These are phyloP conservation scores for Fusarium veterinarium DNA, from an alignment of 2,329 filamentous ascomycete species.

Conservation along the genomic window DNA sequence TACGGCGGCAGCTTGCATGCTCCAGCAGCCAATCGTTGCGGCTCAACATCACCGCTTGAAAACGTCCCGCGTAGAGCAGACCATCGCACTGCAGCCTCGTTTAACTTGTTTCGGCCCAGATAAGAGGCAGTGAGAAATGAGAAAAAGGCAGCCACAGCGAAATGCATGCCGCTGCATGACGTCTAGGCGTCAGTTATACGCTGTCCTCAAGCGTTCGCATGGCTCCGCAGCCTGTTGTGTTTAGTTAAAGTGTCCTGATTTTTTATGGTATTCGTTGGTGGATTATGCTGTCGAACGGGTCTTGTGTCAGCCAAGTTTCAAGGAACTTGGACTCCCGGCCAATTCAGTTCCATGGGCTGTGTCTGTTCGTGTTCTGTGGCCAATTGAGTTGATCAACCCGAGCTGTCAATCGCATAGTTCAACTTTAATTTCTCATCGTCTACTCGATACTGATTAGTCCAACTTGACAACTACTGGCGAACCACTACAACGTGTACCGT, in stretches of 20 bases:
- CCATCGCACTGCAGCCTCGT: conserved; percentile 38
- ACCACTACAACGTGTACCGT: conserved; percentile 21
- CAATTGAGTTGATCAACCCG: conserved; percentile 16
- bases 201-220: conserved; percentile 16
- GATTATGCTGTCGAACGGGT: background rate
- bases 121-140: conserved; percentile 11
- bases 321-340: conserved; percentile 8
- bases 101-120: conserved; percentile 19
- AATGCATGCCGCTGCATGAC: conserved; percentile 20
- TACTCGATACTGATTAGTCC: background rate
- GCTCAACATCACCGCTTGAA: conserved; percentile 17
- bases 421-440: background rate
- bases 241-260: conserved; percentile 13
- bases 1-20: conserved; percentile 25
- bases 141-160: conserved; percentile 27
- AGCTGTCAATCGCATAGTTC: background rate
- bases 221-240: conserved; percentile 22
- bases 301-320: conserved; percentile 31
- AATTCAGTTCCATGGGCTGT: conserved; percentile 2
- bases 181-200: conserved; percentile 15
- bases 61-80: conserved; percentile 9
- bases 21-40: conserved; percentile 27
- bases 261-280: conserved; percentile 7
- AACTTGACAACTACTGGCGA: conserved; percentile 5
- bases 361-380: conserved; percentile 16